phyloP scores from a whole-genome alignment of 306 rosid species.

The Oemleria cerasiformis region DNA sequence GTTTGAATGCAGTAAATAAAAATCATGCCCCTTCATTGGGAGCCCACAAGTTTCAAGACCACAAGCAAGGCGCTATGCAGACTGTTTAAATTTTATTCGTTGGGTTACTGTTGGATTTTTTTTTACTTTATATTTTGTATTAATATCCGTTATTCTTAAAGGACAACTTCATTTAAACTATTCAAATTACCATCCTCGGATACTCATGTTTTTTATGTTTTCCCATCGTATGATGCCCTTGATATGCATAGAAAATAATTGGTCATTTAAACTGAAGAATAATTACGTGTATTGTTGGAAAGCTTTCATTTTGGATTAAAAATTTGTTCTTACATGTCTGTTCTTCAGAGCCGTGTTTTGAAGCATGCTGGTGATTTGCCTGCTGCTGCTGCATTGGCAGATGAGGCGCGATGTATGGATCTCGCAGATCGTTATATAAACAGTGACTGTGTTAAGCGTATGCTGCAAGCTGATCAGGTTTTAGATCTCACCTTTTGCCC shows the following conservation, averaged over 20 bases:
- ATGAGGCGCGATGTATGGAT: constrained; percentile 96
- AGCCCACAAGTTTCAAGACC: neutral
- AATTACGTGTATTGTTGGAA: neutral
- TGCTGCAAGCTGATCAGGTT: constrained; percentile 99
- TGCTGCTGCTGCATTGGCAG: constrained; percentile 93
- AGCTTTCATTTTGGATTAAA: neutral
- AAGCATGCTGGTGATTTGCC: constrained; percentile 94
- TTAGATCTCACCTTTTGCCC: constrained; percentile 3
- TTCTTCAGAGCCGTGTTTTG: constrained; percentile 82
- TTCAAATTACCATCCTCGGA: neutral
- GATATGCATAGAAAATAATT: neutral
- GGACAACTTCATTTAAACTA: neutral
- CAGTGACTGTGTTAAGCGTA: constrained; percentile 96
- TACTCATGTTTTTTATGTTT: neutral
- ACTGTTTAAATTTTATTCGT: neutral
- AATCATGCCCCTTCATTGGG: neutral
- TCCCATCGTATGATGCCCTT: neutral
- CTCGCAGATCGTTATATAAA: constrained; percentile 95
- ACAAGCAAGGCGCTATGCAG: neutral
- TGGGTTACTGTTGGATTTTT: neutral
- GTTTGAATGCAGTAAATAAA: neutral
- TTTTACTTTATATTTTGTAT: neutral
- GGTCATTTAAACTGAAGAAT: neutral
- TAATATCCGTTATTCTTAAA: neutral
- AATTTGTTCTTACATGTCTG: constrained; percentile 14